Conservation (phyloP, 805 yeast species). For the Myxozyma melibiosi region DNA sequence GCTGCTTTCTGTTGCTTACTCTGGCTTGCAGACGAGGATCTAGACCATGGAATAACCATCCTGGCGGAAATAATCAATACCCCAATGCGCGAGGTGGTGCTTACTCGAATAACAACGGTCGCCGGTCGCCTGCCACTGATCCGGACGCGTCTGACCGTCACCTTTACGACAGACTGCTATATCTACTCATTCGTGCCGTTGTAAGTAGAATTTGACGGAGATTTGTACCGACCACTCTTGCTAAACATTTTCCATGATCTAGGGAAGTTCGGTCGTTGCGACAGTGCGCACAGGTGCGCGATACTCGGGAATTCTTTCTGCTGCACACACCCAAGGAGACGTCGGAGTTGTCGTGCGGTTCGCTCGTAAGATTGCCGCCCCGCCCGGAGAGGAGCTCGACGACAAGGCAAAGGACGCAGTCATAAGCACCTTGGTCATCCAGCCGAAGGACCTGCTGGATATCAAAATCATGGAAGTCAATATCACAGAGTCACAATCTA, state of each 20-base stretch:
- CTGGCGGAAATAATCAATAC: slow-evolving; percentile 9
- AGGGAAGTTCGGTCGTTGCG: slow-evolving; percentile 55
- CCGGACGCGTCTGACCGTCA: slow-evolving; percentile 39
- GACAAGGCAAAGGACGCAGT: slow-evolving; percentile 46
- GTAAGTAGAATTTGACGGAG: slow-evolving; percentile 36
- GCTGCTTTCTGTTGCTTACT: too few relatives aligned
- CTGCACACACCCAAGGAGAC: slow-evolving; percentile 50
- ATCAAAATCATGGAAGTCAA: slow-evolving; percentile 50
- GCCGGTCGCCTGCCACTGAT: slow-evolving; percentile 26
- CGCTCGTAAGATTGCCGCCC: slow-evolving; percentile 50
- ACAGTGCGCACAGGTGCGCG: slow-evolving; percentile 65
- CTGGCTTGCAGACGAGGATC: slow-evolving; percentile 11
- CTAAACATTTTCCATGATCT: slow-evolving; percentile 20
- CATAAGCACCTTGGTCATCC: slow-evolving; percentile 50
- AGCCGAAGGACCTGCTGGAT: slow-evolving; percentile 55
- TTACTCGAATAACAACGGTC: slow-evolving; percentile 5
- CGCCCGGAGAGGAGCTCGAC: slow-evolving; percentile 43
- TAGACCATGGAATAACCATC: slow-evolving; percentile 10
- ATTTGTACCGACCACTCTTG: background rate
- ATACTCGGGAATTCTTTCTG: slow-evolving; percentile 60
- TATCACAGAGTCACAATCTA: slow-evolving; percentile 37
- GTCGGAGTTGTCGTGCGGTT: slow-evolving; percentile 58
- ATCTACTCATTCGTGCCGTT: slow-evolving; percentile 58
- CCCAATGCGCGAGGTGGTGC: background rate
- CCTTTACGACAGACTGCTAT: slow-evolving; percentile 60